phyloP scores from a whole-genome alignment of 2,329 filamentous ascomycete genomes.

The Chaetothyriales sp. region DNA sequence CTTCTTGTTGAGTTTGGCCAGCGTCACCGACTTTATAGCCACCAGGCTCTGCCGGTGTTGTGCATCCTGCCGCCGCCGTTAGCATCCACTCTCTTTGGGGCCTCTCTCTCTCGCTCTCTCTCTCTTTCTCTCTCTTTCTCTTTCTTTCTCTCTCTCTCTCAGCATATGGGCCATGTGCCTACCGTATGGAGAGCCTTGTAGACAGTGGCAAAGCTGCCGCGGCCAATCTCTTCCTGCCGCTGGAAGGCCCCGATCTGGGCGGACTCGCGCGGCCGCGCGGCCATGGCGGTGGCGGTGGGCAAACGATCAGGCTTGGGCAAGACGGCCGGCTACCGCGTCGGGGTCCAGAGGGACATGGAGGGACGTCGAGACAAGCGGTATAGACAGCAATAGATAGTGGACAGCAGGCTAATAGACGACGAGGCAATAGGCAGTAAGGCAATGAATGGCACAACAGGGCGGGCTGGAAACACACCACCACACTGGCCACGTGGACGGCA shows the following conservation, averaged over 20 bases:
- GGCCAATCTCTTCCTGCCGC: conserved; percentile 79
- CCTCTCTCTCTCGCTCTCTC: not conserved
- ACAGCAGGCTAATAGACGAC: too few species aligned
- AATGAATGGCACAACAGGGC: not conserved
- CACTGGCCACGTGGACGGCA: not conserved
- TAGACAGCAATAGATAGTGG: too few species aligned
- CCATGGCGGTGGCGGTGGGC: not conserved
- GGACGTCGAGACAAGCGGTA: not conserved
- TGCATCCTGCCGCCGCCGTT: conserved; percentile 8
- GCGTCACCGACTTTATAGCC: conserved; percentile 91
- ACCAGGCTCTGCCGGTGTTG: conserved; percentile 44
- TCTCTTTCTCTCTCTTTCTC: not conserved
- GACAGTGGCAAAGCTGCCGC: conserved; percentile 93
- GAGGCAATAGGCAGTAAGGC: not conserved
- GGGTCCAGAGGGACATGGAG: not conserved
- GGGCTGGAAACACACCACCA: too few species aligned
- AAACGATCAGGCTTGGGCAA: not conserved
- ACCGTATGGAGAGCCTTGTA: conserved; percentile 78
- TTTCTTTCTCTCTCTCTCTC: not conserved
- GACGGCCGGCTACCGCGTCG: not conserved
- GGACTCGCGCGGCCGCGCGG: conserved; percentile 22
- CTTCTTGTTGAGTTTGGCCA: conserved; percentile 82
- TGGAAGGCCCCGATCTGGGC: conserved; percentile 43
- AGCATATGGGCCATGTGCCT: conserved; percentile 23
- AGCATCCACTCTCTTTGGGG: conserved; percentile 6